Conservation (phyloP, 768 basidiomycete genomes). For the Hygrophoropsis aurantiaca region DNA sequence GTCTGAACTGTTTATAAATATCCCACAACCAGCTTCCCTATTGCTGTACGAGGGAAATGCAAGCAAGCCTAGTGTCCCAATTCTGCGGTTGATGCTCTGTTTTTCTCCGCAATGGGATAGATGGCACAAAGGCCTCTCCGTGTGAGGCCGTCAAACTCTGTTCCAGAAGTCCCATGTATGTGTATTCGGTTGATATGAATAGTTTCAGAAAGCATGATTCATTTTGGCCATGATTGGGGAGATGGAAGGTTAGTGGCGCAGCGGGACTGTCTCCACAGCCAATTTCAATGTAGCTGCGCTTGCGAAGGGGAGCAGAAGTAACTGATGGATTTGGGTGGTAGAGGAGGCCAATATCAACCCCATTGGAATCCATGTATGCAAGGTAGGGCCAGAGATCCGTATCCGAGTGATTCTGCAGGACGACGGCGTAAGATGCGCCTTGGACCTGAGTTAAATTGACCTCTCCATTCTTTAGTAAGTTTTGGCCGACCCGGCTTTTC, state of each 20-base stretch:
- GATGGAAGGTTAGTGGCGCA: constrained; percentile 42
- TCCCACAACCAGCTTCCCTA: no score
- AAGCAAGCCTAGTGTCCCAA: constrained; percentile 30
- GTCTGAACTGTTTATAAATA: no score
- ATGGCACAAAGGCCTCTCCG: constrained; percentile 2
- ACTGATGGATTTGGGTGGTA: constrained; percentile 47
- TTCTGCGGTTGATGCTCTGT: constrained; percentile 17
- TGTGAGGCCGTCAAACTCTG: constrained; percentile 30
- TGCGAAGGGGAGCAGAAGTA: constrained; percentile 43
- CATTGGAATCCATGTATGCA: constrained; percentile 58
- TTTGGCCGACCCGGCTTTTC: constrained; percentile 42
- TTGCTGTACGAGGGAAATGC: neutral
- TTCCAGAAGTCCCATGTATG: constrained; percentile 49
- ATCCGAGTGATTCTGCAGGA: constrained; percentile 50
- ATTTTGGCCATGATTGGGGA: constrained; percentile 34
- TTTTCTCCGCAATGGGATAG: constrained; percentile 5
- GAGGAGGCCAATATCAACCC: constrained; percentile 52
- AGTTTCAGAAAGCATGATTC: constrained; percentile 57
- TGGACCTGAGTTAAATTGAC: constrained; percentile 46
- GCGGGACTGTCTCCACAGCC: constrained; percentile 40
- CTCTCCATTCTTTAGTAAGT: constrained; percentile 47
- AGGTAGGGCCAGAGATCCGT: constrained; percentile 63
- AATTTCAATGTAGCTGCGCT: constrained; percentile 38
- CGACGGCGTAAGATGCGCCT: constrained; percentile 45
- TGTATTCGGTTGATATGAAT: constrained; percentile 53